Conservation (phyloP, 805 yeast species). For the Starmerella bombi region DNA sequence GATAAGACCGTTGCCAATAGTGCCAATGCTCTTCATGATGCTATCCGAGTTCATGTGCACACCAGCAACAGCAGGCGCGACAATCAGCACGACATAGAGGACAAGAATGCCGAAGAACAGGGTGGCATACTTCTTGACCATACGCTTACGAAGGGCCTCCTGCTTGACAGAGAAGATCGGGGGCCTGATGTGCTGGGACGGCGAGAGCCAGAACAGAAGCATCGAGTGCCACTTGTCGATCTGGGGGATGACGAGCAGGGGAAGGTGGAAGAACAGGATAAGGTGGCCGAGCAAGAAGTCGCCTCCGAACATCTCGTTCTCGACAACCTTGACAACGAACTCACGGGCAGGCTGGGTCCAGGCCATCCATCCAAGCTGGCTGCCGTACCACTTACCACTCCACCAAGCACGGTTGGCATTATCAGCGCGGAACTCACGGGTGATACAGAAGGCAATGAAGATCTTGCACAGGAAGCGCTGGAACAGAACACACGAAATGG, state of each 20-base stretch:
- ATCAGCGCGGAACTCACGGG: conserved; percentile 94
- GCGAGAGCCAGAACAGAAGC: conserved; percentile 97
- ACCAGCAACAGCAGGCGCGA: conserved; percentile 85
- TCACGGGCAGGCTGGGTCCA: conserved; percentile 94
- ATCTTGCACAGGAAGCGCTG: conserved; percentile 81
- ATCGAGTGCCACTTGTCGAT: conserved; percentile 96
- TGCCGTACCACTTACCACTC: conserved; percentile 99
- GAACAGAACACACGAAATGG: conserved; percentile 67
- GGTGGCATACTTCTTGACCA: conserved; percentile 85
- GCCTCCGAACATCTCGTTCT: conserved; percentile 89
- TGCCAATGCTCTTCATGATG: conserved; percentile 23
- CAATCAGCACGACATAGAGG: conserved; percentile 61
- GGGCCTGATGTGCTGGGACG: conserved; percentile 91
- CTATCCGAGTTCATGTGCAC: conserved; percentile 35
- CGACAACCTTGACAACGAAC: conserved; percentile 84
- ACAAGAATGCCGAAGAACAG: conserved; percentile 60
- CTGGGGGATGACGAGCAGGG: conserved; percentile 70
- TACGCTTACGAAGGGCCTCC: conserved; percentile 90
- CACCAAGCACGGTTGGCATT: conserved; percentile 96
- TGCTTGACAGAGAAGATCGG: conserved; percentile 95
- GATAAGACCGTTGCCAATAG: conserved; percentile 48
- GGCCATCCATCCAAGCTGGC: conserved; percentile 86
- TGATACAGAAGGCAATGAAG: conserved; percentile 61
- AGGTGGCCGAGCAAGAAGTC: conserved; percentile 90
- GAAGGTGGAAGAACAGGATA: conserved; percentile 77